Evolutionary conservation across 2,329 filamentous ascomycete species (phyloP), one percentile per base, ranked within the genome.

Genomic region (Aspergillus eucalypticola): DNA sequence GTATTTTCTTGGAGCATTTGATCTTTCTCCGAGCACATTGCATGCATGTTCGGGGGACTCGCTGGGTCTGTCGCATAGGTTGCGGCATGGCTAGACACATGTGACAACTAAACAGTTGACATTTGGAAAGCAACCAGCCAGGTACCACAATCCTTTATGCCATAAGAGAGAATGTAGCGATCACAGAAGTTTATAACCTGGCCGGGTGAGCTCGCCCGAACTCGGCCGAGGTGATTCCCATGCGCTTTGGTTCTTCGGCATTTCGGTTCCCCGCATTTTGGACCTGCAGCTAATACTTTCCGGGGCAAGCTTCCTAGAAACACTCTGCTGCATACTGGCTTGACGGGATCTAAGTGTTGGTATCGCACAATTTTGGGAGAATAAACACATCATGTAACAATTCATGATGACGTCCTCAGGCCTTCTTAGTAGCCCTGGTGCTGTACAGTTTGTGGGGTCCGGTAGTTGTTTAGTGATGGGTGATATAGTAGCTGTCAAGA

Each of bases 1-100:
- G 56, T 8, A 58, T 54, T 21, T 46, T 58, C 39, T 58, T 58
- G 11, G 56, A 58, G 27, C 56, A 58, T 44, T 54, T 58, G 13
- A 53, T 39, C 32, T 58, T 58, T 15, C 56, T 46, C n/a, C 56
- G 56, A 5, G 56, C 42, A 27, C 56, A 58, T 25, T 46, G 49
- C 13, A 54, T 54, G 41, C 49, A 58, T 38, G 49, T 46, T 8
- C 49, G 56, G 17, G 56, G 56, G 10, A 58, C 56, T 50, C 49
- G 23, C 49, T 58, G 56, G 23, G 56, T 58, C 49, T 58, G 48
- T 25, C 56, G 49, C 56, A 54, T 53, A 6, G 42, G 48, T 19
- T 44, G 49, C 5, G 48, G 49, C 49, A 58, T 58, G 49, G n/a
- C 11, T 29, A 39, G 15, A 13, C 29, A 39, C 13, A 41, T 27